Evolutionary conservation across 2,329 filamentous ascomycete species (phyloP).

Genomic region (Alternaria consortialis): DNA sequence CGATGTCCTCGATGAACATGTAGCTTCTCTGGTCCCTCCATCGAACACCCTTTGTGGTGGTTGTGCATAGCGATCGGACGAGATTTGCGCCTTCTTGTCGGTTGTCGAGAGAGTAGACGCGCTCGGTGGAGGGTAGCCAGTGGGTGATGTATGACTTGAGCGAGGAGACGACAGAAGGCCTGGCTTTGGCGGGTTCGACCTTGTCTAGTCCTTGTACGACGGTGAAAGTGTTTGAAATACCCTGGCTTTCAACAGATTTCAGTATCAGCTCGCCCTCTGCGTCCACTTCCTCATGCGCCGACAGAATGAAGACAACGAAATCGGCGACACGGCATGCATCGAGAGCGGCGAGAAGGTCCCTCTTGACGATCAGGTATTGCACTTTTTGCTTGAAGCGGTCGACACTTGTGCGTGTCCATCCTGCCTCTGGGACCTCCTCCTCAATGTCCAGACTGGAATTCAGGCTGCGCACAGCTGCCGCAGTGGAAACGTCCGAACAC

Average conservation of each 20-base stretch:
- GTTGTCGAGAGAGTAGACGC: constrained; percentile 86
- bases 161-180: constrained; percentile 78
- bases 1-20: constrained; percentile 87
- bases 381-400: constrained; percentile 96
- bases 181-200: constrained; percentile 81
- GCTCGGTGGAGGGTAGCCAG: constrained; percentile 92
- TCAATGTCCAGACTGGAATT: constrained; percentile 84
- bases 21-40: constrained; percentile 97
- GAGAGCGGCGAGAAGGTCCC: constrained; percentile 78
- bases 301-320: constrained; percentile 87
- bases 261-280: constrained; percentile 84
- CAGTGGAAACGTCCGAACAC: constrained; percentile 74
- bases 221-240: constrained; percentile 90
- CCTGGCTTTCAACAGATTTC: constrained; percentile 88
- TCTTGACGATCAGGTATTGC: constrained; percentile 79
- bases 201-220: constrained; percentile 81
- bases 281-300: constrained; percentile 84
- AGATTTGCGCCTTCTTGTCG: constrained; percentile 91
- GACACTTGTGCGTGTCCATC: constrained; percentile 71
- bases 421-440: constrained; percentile 67
- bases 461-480: constrained; percentile 72
- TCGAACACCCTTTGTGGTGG: constrained; percentile 88
- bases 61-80: constrained; percentile 89
- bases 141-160: constrained; percentile 93
- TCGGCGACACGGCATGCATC: constrained; percentile 90